Percentiles rank a stretch among this genome's conserved stretches.
Conservation (phyloP, 1,284 basidiomycete genomes). For the Dichomitus squalens region DNA sequence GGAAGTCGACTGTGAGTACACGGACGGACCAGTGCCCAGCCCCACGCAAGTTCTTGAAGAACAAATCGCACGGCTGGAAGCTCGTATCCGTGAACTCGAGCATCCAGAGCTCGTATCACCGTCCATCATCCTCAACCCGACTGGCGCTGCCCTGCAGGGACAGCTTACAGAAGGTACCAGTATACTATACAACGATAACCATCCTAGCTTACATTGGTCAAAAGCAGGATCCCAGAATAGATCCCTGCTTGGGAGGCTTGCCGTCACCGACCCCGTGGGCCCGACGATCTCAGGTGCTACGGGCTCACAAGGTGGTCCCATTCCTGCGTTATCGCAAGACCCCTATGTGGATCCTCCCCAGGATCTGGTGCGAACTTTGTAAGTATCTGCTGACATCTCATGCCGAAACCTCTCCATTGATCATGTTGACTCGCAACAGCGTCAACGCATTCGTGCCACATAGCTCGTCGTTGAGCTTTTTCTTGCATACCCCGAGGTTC, state of each 20-base stretch:
- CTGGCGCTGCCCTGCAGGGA: background rate
- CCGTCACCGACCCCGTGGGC: conserved; percentile 5
- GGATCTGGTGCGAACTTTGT: conserved; percentile 26
- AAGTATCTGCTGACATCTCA: conserved; percentile 4
- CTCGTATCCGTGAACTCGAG: conserved; percentile 33
- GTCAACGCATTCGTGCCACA: conserved; percentile 43
- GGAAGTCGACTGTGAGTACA: conserved; percentile 36
- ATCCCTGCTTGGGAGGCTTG: conserved; percentile 10
- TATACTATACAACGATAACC: background rate
- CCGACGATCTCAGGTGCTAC: conserved; percentile 3
- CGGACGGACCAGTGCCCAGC: conserved; percentile 33
- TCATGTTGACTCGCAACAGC: conserved; percentile 29
- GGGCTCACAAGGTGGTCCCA: background rate
- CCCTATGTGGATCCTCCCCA: conserved; percentile 20
- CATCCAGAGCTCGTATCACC: conserved; percentile 24
- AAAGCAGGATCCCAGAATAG: conserved; percentile 8
- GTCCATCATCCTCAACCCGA: conserved; percentile 22
- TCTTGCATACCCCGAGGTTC: conserved; percentile 23
- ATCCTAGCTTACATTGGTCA: conserved; percentile 1
- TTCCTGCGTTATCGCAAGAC: conserved; percentile 11
- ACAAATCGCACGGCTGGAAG: conserved; percentile 30
- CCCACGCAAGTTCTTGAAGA: conserved; percentile 35
- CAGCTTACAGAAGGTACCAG: conserved; percentile 8
- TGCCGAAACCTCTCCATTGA: background rate
- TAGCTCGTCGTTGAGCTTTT: conserved; percentile 32